phyloP scores from a whole-genome alignment of 140 eudicot genomes.

The Oenanthe javanica region DNA sequence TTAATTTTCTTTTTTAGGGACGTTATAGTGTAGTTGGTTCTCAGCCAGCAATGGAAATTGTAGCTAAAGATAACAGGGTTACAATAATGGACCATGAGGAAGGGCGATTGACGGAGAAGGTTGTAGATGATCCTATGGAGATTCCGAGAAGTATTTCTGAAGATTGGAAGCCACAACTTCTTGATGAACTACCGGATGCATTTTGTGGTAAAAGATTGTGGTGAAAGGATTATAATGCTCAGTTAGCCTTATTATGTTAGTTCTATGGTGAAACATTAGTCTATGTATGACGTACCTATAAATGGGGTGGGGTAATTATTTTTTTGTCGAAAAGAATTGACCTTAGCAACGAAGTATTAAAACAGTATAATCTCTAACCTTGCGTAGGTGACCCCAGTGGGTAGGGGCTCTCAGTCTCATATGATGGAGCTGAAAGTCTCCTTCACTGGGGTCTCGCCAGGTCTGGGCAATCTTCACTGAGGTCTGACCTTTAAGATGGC shows the following conservation, averaged over 20 bases:
- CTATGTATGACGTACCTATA: not conserved
- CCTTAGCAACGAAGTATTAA: not conserved
- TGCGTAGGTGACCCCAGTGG: not conserved
- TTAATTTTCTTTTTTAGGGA: constrained; percentile 40
- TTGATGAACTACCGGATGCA: constrained; percentile 72
- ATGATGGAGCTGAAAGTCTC: not conserved
- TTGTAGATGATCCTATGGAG: constrained; percentile 72
- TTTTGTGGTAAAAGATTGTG: constrained; percentile 59
- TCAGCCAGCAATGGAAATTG: constrained; percentile 71
- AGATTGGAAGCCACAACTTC: constrained; percentile 67
- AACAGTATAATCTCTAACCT: not conserved
- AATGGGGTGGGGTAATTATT: not conserved
- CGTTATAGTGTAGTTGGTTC: constrained; percentile 92
- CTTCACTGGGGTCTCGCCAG: not conserved
- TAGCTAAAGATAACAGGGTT: constrained; percentile 70
- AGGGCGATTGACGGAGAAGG: constrained; percentile 52
- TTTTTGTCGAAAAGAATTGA: not conserved
- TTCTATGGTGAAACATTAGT: not conserved
- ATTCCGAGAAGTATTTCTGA: constrained; percentile 59
- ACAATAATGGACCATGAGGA: constrained; percentile 64
- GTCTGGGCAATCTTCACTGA: not conserved
- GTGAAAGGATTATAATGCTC: not conserved
- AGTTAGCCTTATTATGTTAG: not conserved
- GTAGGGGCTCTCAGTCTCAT: not conserved
- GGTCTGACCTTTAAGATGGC: not conserved